Evolutionary conservation across 2,329 filamentous ascomycete species (phyloP).

Genomic region (Sphaerulina populicola): DNA sequence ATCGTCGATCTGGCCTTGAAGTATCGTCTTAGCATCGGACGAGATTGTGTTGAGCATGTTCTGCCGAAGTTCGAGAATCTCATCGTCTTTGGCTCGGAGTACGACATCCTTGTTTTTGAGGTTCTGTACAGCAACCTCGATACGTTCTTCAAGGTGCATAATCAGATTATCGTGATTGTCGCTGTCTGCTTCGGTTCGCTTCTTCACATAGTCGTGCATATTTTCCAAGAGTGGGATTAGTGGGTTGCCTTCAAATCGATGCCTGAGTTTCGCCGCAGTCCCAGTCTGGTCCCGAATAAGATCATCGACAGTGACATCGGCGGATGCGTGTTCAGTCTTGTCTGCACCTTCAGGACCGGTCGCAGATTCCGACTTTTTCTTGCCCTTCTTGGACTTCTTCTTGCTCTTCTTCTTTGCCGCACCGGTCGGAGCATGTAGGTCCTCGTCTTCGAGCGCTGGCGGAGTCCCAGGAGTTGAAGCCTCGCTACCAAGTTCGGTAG

Average conservation of each 20-base stretch:
- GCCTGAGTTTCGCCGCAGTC: constrained; percentile 13
- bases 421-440: constrained; percentile 6
- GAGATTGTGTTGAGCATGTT: constrained; percentile 58
- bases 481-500: constrained; percentile 23
- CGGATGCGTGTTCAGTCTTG: constrained; percentile 32
- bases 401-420: constrained; percentile 28
- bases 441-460: constrained; percentile 21
- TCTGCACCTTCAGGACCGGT: constrained; percentile 33
- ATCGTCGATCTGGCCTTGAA: constrained; percentile 58
- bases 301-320: constrained; percentile 17
- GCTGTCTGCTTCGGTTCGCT: constrained; percentile 11
- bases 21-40: background rate
- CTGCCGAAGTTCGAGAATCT: constrained; percentile 75
- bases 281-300: constrained; percentile 15
- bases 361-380: constrained; percentile 67
- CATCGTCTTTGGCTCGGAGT: constrained; percentile 74
- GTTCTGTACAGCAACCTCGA: constrained; percentile 56
- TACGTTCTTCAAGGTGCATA: constrained; percentile 22
- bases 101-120: constrained; percentile 64
- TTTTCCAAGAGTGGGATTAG: constrained; percentile 16
- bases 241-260: constrained; percentile 19
- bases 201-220: constrained; percentile 16
- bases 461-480: constrained; percentile 18
- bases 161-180: constrained; percentile 19
- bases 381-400: constrained; percentile 50